Evolutionary conservation across 768 basidiomycete genomes (phyloP).

Genomic region (Lentinula aciculospora): DNA sequence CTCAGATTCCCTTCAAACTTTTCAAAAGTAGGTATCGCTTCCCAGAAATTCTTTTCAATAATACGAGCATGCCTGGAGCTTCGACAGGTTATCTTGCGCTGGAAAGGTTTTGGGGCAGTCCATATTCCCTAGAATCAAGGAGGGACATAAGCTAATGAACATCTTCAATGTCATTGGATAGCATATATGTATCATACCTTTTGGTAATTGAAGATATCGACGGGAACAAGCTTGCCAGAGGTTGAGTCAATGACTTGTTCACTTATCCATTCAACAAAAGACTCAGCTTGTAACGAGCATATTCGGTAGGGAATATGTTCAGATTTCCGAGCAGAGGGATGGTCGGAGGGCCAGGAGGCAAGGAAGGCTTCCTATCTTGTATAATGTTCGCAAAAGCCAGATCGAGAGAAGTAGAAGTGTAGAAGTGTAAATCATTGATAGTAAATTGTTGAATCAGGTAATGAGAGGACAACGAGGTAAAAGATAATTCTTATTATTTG

Average conservation of each 20-base stretch:
- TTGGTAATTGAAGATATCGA: constrained; percentile 11
- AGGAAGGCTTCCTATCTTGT: constrained; percentile 4
- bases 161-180: no score
- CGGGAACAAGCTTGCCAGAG: no score
- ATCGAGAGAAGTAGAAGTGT: no score
- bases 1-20: constrained; percentile 9
- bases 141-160: no score
- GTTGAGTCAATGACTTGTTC: no score
- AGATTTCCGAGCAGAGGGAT: constrained; percentile 12
- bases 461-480: no score
- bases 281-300: constrained; percentile 12
- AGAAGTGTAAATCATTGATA: no score
- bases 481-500: no score
- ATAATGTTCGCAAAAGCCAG: not conserved
- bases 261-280: no score
- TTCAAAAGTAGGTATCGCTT: constrained; percentile 10
- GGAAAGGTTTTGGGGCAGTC: constrained; percentile 13
- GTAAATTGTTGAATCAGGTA: no score
- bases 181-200: constrained; percentile 7
- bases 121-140: constrained; percentile 13
- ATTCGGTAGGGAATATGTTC: constrained; percentile 10
- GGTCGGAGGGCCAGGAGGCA: constrained; percentile 14
- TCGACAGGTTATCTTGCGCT: constrained; percentile 17
- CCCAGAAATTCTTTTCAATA: constrained; percentile 10
- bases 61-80: constrained; percentile 10